These are phyloP conservation scores for Wallacemonas sp. DNA, from an alignment of 208 protist genomes.

Conservation along the genomic window DNA sequence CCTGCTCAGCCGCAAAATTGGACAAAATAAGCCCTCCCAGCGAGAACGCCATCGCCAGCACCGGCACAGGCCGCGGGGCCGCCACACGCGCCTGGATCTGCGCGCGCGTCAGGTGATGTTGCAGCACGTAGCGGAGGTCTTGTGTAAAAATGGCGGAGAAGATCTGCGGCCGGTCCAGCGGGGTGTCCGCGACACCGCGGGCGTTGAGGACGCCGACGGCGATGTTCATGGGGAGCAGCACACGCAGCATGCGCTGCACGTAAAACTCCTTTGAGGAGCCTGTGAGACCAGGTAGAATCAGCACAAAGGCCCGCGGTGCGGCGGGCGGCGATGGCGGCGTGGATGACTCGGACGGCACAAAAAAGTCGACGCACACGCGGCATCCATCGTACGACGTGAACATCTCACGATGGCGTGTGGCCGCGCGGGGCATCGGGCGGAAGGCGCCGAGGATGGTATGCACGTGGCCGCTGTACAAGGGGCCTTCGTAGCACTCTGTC, in stretches of 20 bases:
- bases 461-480: constrained; percentile 61
- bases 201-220: constrained; percentile 55
- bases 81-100: background rate
- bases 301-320: constrained; percentile 35
- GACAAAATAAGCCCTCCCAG: constrained; percentile 63
- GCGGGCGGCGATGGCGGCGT: background rate
- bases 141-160: constrained; percentile 61
- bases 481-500: constrained; percentile 35
- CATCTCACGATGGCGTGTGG: constrained; percentile 33
- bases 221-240: constrained; percentile 28
- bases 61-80: constrained; percentile 22
- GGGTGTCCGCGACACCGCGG: constrained; percentile 59
- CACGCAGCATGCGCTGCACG: constrained; percentile 45
- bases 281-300: constrained; percentile 68
- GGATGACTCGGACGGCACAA: constrained; percentile 22
- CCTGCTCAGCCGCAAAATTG: constrained; percentile 66
- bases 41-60: constrained; percentile 67
- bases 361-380: constrained; percentile 61
- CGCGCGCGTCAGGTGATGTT: constrained; percentile 31
- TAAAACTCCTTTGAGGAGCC: constrained; percentile 53
- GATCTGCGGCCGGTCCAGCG: constrained; percentile 52
- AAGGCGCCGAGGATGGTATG: constrained; percentile 58
- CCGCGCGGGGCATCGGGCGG: constrained; percentile 28
- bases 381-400: constrained; percentile 52
- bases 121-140: constrained; percentile 56